Evolutionary conservation across 345 rosid species (phyloP).

Genomic region (Sisymbrium irio): DNA sequence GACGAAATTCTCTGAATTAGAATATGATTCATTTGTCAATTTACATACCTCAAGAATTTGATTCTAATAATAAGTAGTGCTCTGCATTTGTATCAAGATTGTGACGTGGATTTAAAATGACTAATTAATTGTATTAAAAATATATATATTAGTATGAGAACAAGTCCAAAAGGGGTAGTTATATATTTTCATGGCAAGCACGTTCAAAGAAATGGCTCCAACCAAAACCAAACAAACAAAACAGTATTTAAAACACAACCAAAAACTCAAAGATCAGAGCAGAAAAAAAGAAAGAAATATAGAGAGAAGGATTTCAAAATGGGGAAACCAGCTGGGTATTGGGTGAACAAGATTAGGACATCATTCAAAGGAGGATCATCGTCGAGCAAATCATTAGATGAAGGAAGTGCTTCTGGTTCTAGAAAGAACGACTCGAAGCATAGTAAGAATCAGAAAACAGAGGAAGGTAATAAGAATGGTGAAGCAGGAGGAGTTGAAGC

Average conservation of each 20-base stretch:
- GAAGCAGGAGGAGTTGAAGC: too few relatives aligned
- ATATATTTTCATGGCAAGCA: slow-evolving; percentile 32
- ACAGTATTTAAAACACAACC: slow-evolving; percentile 28
- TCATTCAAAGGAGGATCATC: slow-evolving; percentile 42
- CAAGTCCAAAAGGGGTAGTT: slow-evolving; percentile 10
- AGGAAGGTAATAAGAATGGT: slow-evolving; percentile 27
- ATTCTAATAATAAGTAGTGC: slow-evolving; percentile 35
- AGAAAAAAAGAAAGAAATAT: not conserved
- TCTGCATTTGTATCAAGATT: slow-evolving; percentile 31
- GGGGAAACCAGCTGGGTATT: slow-evolving; percentile 43
- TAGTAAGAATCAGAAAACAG: slow-evolving; percentile 34
- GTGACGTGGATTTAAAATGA: slow-evolving; percentile 15
- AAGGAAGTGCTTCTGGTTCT: slow-evolving; percentile 38
- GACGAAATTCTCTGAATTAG: not conserved
- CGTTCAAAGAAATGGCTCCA: slow-evolving; percentile 35
- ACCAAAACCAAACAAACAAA: slow-evolving; percentile 33
- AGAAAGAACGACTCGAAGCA: slow-evolving; percentile 29
- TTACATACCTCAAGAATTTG: slow-evolving; percentile 4
- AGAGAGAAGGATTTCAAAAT: slow-evolving; percentile 4
- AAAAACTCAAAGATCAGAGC: slow-evolving; percentile 6
- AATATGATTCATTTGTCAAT: not conserved
- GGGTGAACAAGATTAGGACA: slow-evolving; percentile 39
- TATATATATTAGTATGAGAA: not conserved
- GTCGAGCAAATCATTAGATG: slow-evolving; percentile 40
- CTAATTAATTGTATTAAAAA: not conserved